These are phyloP conservation scores for Mycotypha africana DNA, from an alignment of 371 early-diverging fungal species.

Conservation along the genomic window DNA sequence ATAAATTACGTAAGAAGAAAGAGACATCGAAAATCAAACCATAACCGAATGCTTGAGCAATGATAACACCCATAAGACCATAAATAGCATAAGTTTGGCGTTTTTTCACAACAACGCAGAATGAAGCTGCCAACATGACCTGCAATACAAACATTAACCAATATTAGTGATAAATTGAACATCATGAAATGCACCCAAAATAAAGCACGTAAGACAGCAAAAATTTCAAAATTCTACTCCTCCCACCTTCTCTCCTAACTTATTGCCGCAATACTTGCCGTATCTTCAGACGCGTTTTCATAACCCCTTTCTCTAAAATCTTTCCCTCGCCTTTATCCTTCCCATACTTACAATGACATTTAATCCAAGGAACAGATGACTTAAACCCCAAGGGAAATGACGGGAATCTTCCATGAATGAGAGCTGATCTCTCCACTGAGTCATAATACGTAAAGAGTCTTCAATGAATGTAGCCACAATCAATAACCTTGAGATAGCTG, in stretches of 20 bases:
- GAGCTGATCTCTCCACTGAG: constrained; percentile 88
- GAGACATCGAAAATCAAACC: constrained; percentile 85
- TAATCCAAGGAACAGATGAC: constrained; percentile 76
- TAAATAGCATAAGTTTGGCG: constrained; percentile 78
- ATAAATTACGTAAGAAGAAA: constrained; percentile 90
- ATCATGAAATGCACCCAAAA: no score
- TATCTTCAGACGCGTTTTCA: no score
- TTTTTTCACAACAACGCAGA: constrained; percentile 70
- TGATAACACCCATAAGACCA: constrained; percentile 74
- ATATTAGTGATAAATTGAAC: no score
- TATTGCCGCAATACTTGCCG: no score
- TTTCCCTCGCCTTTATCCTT: background rate
- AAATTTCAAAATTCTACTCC: background rate
- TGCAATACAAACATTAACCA: constrained; percentile 17
- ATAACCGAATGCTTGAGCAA: constrained; percentile 89
- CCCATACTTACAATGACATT: constrained; percentile 78
- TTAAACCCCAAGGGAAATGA: constrained; percentile 70
- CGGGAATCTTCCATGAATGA: constrained; percentile 73
- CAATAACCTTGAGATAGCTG: constrained; percentile 84
- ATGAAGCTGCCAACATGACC: constrained; percentile 77
- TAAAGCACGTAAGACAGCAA: background rate
- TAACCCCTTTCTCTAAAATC: background rate
- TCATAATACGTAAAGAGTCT: constrained; percentile 83
- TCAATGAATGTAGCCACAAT: constrained; percentile 95
- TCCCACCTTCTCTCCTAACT: background rate